These are phyloP conservation scores for Fusarium brachygibbosum DNA, from an alignment of 2,329 filamentous ascomycete genomes.

Conservation along the genomic window DNA sequence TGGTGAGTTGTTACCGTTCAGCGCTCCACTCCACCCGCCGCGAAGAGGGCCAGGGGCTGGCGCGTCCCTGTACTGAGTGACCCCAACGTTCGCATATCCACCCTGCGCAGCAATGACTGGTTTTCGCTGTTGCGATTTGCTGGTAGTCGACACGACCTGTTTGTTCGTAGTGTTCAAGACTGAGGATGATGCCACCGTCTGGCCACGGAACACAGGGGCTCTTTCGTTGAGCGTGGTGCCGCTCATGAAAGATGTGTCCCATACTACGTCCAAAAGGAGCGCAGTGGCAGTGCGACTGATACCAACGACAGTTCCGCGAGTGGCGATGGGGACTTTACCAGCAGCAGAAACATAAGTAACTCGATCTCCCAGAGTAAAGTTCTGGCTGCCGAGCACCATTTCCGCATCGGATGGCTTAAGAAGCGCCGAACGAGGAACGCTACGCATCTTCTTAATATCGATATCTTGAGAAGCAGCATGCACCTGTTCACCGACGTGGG, in stretches of 20 bases:
- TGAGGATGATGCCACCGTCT: slow-evolving; percentile 88
- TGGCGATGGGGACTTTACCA: slow-evolving; percentile 93
- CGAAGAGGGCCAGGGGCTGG: slow-evolving; percentile 67
- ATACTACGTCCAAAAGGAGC: slow-evolving; percentile 89
- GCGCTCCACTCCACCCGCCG: slow-evolving; percentile 69
- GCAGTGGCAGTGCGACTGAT: slow-evolving; percentile 89
- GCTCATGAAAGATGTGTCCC: slow-evolving; percentile 96
- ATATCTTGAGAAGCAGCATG: slow-evolving; percentile 65
- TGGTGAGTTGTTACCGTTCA: slow-evolving; percentile 62
- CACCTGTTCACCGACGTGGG: slow-evolving; percentile 77
- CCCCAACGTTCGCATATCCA: slow-evolving; percentile 67
- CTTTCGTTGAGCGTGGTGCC: slow-evolving; percentile 91
- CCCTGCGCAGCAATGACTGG: slow-evolving; percentile 64
- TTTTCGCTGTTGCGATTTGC: slow-evolving; percentile 63
- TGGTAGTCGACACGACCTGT: slow-evolving; percentile 81
- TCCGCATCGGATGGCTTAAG: slow-evolving; percentile 97
- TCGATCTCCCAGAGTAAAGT: slow-evolving; percentile 87
- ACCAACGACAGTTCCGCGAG: slow-evolving; percentile 92
- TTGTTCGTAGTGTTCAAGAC: slow-evolving; percentile 88
- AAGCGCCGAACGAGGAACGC: slow-evolving; percentile 87
- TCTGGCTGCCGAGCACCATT: slow-evolving; percentile 87
- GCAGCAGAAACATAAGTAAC: slow-evolving; percentile 93
- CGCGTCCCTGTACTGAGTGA: slow-evolving; percentile 73
- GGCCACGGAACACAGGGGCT: slow-evolving; percentile 92
- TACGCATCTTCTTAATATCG: slow-evolving; percentile 77